A percentile compares a stretch with the other conserved stretches of the same genome.
Evolutionary conservation across 2,329 filamentous ascomycete genomes (phyloP).

Genomic region (Epichloe elymi): DNA sequence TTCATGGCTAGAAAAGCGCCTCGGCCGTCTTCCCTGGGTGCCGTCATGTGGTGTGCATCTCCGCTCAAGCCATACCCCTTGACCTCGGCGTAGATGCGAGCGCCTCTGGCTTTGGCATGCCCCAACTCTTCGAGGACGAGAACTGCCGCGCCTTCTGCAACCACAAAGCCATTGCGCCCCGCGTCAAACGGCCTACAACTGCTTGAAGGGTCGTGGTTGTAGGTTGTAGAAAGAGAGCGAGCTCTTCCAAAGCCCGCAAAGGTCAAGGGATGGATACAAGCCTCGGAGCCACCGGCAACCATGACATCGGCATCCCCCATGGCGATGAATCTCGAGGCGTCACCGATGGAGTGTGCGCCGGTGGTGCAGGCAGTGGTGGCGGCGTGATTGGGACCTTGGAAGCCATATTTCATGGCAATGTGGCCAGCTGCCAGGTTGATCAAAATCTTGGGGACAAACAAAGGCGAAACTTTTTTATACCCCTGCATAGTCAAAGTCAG

Average conservation of each 20-base stretch:
- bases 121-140: conserved; percentile 80
- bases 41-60: conserved; percentile 89
- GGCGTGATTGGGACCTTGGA: conserved; percentile 84
- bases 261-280: conserved; percentile 87
- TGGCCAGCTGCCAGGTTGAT: conserved; percentile 94
- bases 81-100: conserved; percentile 77
- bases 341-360: conserved; percentile 85
- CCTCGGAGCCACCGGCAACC: conserved; percentile 89
- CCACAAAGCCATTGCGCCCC: conserved; percentile 72
- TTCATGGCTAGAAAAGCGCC: conserved; percentile 81
- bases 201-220: conserved; percentile 55
- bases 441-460: conserved; percentile 85
- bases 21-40: conserved; percentile 67
- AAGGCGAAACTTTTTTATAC: conserved; percentile 81
- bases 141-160: conserved; percentile 83
- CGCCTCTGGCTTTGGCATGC: conserved; percentile 68
- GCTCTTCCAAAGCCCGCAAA: conserved; percentile 85
- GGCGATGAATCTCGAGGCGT: conserved; percentile 86
- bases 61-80: conserved; percentile 81
- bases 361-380: conserved; percentile 94
- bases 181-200: conserved; percentile 82
- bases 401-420: conserved; percentile 82
- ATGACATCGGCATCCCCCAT: conserved; percentile 83
- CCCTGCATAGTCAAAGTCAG: conserved; percentile 40
- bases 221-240: conserved; percentile 69